phyloP scores from a whole-genome alignment of 768 basidiomycete genomes.

The Pulveroboletus sp. region DNA sequence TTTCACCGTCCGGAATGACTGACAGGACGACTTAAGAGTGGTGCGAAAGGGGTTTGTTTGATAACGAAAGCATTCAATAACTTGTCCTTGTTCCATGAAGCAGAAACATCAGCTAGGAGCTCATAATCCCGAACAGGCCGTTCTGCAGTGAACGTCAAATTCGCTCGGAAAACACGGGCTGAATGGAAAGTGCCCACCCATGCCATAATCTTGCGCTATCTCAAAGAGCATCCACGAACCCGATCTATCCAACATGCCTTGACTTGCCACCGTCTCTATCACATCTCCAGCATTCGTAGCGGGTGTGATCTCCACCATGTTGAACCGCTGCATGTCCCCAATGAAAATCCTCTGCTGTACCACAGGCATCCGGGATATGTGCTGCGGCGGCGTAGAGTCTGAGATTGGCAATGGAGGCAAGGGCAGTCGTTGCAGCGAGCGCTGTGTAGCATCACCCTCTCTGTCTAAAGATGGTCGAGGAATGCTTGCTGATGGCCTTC shows the following conservation, averaged over 20 bases:
- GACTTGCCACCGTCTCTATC: constrained; percentile 55
- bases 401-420: constrained; percentile 35
- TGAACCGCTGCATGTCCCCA: constrained; percentile 69
- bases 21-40: constrained; percentile 55
- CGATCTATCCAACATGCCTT: constrained; percentile 61
- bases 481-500: constrained; percentile 17
- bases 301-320: constrained; percentile 65
- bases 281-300: constrained; percentile 71
- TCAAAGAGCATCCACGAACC: constrained; percentile 89
- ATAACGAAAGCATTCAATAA: constrained; percentile 76
- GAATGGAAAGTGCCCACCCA: constrained; percentile 54
- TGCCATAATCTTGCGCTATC: constrained; percentile 84
- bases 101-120: constrained; percentile 68
- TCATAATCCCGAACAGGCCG: constrained; percentile 89
- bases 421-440: constrained; percentile 31
- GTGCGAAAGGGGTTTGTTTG: constrained; percentile 65
- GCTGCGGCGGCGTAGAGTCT: constrained; percentile 33
- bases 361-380: constrained; percentile 26
- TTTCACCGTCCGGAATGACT: constrained; percentile 28
- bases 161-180: background rate
- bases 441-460: constrained; percentile 20
- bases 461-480: constrained; percentile 23
- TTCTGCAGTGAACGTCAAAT: constrained; percentile 45
- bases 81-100: constrained; percentile 86
- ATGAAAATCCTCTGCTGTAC: constrained; percentile 74